These are phyloP conservation scores for Protomyces inouyei DNA, from an alignment of 1,139 yeast species.

Conservation along the genomic window DNA sequence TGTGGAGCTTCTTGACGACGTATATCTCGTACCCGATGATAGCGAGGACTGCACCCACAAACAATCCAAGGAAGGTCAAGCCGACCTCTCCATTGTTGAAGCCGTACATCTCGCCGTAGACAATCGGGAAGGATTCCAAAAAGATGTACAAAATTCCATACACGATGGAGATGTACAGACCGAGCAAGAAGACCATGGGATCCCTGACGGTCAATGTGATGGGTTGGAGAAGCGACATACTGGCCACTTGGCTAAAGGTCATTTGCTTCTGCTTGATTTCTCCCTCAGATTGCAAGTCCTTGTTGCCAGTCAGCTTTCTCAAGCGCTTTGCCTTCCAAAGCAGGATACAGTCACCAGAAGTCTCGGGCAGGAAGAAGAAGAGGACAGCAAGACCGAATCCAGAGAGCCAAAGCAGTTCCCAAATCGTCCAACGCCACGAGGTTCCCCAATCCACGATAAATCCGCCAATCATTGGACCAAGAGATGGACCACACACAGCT, in stretches of 20 bases:
- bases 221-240: constrained; percentile 50
- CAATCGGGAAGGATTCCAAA: constrained; percentile 67
- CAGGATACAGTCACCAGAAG: constrained; percentile 80
- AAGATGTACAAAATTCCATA: constrained; percentile 59
- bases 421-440: constrained; percentile 59
- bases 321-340: constrained; percentile 64
- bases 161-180: constrained; percentile 49
- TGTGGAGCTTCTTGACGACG: constrained; percentile 7
- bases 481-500: constrained; percentile 63
- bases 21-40: constrained; percentile 11
- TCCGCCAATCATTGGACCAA: constrained; percentile 74
- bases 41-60: constrained; percentile 44
- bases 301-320: constrained; percentile 30
- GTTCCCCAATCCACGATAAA: constrained; percentile 58
- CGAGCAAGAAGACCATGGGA: constrained; percentile 40
- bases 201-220: constrained; percentile 49
- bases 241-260: constrained; percentile 20
- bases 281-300: constrained; percentile 52
- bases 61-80: constrained; percentile 68
- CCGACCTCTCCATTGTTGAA: constrained; percentile 69
- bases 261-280: constrained; percentile 43
- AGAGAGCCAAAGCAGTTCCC: constrained; percentile 49
- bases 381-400: constrained; percentile 57
- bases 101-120: constrained; percentile 64
- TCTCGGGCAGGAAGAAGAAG: constrained; percentile 63